Evolutionary conservation across 2,329 filamentous ascomycete species (phyloP).

Genomic region (Fusarium sp.): DNA sequence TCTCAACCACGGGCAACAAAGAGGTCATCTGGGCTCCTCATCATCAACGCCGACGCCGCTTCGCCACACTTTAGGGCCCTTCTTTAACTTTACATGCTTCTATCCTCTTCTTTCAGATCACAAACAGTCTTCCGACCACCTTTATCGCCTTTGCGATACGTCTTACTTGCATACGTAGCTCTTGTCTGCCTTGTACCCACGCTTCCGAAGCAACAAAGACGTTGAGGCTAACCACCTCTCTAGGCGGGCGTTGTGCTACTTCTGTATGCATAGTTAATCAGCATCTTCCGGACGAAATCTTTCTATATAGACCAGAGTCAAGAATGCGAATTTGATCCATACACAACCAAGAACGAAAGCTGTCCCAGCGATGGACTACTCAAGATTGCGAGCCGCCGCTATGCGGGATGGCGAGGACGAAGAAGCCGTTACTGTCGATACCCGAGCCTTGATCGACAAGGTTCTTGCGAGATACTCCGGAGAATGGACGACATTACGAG

Average conservation of each 20-base stretch:
- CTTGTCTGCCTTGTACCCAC: slow-evolving; percentile 30
- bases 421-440: slow-evolving; percentile 98
- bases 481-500: slow-evolving; percentile 90
- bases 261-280: neutral
- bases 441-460: slow-evolving; percentile 95
- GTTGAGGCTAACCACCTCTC: slow-evolving; percentile 8
- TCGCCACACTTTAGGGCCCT: neutral
- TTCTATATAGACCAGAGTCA: neutral
- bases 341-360: slow-evolving; percentile 1
- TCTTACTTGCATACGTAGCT: slow-evolving; percentile 32
- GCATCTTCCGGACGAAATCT: neutral
- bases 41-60: slow-evolving; percentile 19
- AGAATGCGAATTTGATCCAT: slow-evolving; percentile 36
- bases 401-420: slow-evolving; percentile 89
- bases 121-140: neutral
- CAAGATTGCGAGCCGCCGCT: slow-evolving; percentile 85
- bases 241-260: neutral
- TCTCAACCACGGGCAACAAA: slow-evolving; percentile 8
- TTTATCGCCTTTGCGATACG: neutral
- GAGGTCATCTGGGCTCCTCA: slow-evolving; percentile 25
- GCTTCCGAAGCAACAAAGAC: neutral
- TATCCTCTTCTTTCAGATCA: neutral
- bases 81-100: slow-evolving; percentile 8
- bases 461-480: slow-evolving; percentile 96
- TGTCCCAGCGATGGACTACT: slow-evolving; percentile 71